Evolutionary conservation across 257 asterid species (phyloP), one percentile per base, ranked within the genome.

Genomic region (Solanum ossicruentum): DNA sequence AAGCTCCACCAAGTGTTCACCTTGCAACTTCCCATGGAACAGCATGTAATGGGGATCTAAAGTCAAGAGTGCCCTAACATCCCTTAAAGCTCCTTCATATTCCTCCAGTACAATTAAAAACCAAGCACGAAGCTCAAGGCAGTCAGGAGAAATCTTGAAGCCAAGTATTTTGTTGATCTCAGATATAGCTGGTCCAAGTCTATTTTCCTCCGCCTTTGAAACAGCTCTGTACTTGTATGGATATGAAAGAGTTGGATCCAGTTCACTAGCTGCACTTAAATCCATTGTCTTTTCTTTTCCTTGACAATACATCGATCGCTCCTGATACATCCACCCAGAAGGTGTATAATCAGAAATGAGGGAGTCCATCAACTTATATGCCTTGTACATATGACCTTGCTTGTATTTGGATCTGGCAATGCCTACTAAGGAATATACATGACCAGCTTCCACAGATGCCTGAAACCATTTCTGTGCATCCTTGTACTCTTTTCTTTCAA

Each of bases 91-190:
- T 57, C 92, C 97, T 84, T 88, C 95, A 85, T 91, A 95, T 85
- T 97, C 98, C 91, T 89, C 91, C 82, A 88, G 55, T n/a, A 91
- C 84, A 54, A 95, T 93, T 52, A 91, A 92, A 89, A 97, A 92
- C 99, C 99, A 97, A 52, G 98, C 98, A 32, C 99, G 98, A 20
- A 97, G 90, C 89, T 97, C 99, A 28, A 97, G 97, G 86, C 98
- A 97, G 84, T 97, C 98, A 0, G 99, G 94, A 41, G 98, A 94
- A 23, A 91, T 97, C 90, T 93, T 95, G 79, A 97, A 95, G 65
- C 96, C 91, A 1, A 95, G 89, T 58, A 97, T 91, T 89, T 85
- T 93, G 86, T 93, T 90, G 43, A 97, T 90, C 92, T 97, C 99
- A 17, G 95, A 87, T 84, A 97, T 89, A 41, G 99, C 97, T 49